phyloP scores from a whole-genome alignment of 2,329 filamentous ascomycete species.

The Botrytis tulipae region DNA sequence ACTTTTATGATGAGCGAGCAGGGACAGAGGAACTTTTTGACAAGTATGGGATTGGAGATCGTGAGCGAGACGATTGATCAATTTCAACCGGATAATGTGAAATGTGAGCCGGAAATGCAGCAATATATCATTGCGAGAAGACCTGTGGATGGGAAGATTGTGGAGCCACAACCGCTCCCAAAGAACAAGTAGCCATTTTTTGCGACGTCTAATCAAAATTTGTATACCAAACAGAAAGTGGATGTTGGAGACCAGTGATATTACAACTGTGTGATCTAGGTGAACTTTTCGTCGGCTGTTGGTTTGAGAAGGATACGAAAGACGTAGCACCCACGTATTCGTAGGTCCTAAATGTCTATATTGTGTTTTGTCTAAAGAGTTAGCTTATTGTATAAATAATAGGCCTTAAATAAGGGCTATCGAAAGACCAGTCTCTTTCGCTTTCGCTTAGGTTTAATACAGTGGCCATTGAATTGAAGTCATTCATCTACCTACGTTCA shows the following conservation, averaged over 20 bases:
- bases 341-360: no score
- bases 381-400: no score
- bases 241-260: not conserved
- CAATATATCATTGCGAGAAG: conserved; percentile 25
- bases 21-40: conserved; percentile 29
- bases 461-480: no score
- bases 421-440: no score
- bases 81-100: conserved; percentile 31
- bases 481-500: no score
- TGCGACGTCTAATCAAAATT: not conserved
- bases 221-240: not conserved
- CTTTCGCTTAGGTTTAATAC: no score
- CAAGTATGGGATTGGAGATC: conserved; percentile 32
- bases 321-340: no score
- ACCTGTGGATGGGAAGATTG: conserved; percentile 3
- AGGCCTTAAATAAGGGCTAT: no score
- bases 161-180: conserved; percentile 19
- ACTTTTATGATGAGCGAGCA: conserved; percentile 31
- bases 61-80: conserved; percentile 29
- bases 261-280: not conserved
- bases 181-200: not conserved
- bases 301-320: no score
- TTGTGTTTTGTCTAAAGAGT: no score
- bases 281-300: not conserved
- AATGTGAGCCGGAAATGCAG: conserved; percentile 23